Evolutionary conservation across 768 basidiomycete genomes (phyloP), one percentile per base, ranked within the genome.

Genomic region (Leccinum rimulosum): DNA sequence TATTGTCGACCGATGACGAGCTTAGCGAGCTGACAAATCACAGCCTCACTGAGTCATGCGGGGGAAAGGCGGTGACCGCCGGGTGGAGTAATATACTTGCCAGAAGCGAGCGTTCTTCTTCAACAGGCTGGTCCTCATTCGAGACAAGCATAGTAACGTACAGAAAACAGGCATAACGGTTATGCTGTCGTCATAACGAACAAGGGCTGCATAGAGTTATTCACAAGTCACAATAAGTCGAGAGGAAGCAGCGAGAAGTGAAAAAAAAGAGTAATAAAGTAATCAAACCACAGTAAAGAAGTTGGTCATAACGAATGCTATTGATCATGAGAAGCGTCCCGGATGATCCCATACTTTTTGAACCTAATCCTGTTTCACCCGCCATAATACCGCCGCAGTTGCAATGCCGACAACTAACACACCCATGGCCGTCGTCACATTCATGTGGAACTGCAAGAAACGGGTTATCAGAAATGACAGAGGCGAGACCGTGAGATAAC

Each of bases 371-470:
- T 77, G 76, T 60, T 83, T 84, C 30, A 88, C 84, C 61, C 85
- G 80, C 86, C 87, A 89, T 65, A 88, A 73, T 52, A 91, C 88
- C 7, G 87, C 88, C 12, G 82, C 86, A 3, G 89, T 86, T 4
- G 86, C 87, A 8, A 88, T 81, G 52, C 85, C 79, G 30, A 91
- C 71, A 4, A 91, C 79, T 17, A 89, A 68, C 8, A 89, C 82
- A 5, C 87, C 87, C 3, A 87, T 72, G 6, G 84, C 86, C 2
- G 87, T 79, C 57, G 64, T 84, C 64, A 75, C 50, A 60, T 69
- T 61, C 33, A 74, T 31, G 25, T 69, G 69, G 30, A 71, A 65
- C 71, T 70, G 70, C 54, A 68, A 65, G 52, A 64, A 60, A 69
- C 33, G 17, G 43, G 60, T 64, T 2, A 68, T 73, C 56, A 73